phyloP scores from a whole-genome alignment of 2,329 filamentous ascomycete genomes.

The Orbilia oligospora region DNA sequence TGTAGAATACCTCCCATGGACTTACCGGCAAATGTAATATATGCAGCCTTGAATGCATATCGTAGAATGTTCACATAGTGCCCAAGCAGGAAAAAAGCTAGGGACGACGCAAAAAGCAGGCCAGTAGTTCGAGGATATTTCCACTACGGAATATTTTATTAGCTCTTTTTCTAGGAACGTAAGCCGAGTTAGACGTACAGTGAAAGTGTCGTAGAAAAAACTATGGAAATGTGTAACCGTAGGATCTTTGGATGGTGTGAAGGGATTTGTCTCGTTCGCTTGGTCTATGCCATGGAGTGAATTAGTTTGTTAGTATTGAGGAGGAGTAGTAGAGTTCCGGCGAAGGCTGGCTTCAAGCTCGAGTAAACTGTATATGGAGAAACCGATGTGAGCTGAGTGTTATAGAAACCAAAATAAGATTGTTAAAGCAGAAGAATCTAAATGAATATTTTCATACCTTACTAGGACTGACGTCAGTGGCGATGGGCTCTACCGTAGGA shows the following conservation, averaged over 20 bases:
- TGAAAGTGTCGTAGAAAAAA: conserved; percentile 78
- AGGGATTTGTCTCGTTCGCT: conserved; percentile 43
- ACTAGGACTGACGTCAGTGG: conserved; percentile 45
- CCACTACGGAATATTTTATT: conserved; percentile 66
- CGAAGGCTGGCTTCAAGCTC: neutral
- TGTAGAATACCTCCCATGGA: neutral
- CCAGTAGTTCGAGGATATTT: conserved; percentile 71
- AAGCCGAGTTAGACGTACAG: conserved; percentile 74
- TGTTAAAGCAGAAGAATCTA: too few relatives aligned
- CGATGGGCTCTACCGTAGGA: conserved; percentile 11
- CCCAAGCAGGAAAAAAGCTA: conserved; percentile 74
- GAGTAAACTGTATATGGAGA: neutral
- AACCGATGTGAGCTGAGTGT: neutral
- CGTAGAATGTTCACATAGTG: conserved; percentile 78
- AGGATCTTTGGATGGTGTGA: conserved; percentile 36
- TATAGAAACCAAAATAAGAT: neutral
- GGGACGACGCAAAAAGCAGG: conserved; percentile 75
- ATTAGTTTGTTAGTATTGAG: neutral
- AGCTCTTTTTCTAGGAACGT: neutral
- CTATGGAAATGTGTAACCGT: conserved; percentile 75
- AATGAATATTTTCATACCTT: conserved; percentile 28
- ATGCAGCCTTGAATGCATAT: conserved; percentile 77
- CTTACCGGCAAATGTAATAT: conserved; percentile 65
- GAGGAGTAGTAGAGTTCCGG: neutral
- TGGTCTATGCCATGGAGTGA: conserved; percentile 29